Evolutionary conservation across 192 early-diverging fungal genomes (phyloP).

Genomic region (Coemansia sp.): DNA sequence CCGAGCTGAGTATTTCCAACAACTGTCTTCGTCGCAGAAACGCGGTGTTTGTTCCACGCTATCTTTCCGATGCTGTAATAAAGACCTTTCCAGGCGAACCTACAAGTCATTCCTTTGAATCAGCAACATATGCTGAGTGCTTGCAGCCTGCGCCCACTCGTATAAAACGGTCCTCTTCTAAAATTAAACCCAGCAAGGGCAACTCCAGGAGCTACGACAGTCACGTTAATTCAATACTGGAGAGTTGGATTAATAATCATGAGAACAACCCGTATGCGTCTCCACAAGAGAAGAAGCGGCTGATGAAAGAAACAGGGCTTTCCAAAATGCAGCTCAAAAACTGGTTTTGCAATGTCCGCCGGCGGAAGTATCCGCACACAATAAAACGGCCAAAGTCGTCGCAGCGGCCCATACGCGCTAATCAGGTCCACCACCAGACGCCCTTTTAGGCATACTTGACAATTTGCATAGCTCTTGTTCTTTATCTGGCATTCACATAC

Average conservation of each 20-base stretch:
- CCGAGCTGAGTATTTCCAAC: not conserved
- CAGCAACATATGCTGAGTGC: not conserved
- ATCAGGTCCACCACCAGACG: not conserved
- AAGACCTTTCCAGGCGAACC: not conserved
- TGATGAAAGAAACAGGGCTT: conserved; percentile 37
- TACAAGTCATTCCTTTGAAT: not conserved
- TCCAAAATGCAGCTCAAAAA: conserved; percentile 53
- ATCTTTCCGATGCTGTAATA: conserved; percentile 9
- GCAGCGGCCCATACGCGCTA: not conserved
- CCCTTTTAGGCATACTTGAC: not conserved
- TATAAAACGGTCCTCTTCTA: not conserved
- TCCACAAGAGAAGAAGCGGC: conserved; percentile 19
- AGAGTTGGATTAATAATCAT: conserved; percentile 25
- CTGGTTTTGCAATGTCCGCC: conserved; percentile 51
- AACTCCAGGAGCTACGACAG: conserved; percentile 20
- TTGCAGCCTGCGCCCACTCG: not conserved
- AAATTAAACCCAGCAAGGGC: not conserved
- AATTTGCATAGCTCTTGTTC: not conserved
- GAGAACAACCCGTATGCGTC: conserved; percentile 33
- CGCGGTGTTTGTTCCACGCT: conserved; percentile 30
- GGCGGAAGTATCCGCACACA: conserved; percentile 28
- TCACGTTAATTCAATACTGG: conserved; percentile 20
- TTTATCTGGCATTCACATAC: not conserved
- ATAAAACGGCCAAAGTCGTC: conserved; percentile 9
- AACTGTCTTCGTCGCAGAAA: conserved; percentile 4